A percentile compares a stretch with the other conserved stretches of the same genome.
Evolutionary conservation across 2,329 filamentous ascomycete species (phyloP).

Genomic region (Exophiala lecanii-corni): DNA sequence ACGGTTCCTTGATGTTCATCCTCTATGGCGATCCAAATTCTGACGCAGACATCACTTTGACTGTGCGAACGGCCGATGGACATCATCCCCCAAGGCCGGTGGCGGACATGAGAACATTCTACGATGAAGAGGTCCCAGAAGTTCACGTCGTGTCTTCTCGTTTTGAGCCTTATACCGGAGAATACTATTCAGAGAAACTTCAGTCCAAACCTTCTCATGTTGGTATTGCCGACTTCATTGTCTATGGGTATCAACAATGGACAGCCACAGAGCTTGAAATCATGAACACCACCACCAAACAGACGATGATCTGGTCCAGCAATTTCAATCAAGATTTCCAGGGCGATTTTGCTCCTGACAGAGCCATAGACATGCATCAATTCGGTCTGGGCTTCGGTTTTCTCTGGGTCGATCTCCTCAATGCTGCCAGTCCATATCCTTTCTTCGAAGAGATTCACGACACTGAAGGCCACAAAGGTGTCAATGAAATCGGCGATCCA

Average conservation of each 20-base stretch:
- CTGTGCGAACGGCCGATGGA: conserved; percentile 23
- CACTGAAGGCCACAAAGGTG: conserved; percentile 18
- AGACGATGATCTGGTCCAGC: conserved; percentile 27
- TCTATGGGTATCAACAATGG: conserved; percentile 23
- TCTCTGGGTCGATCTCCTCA: conserved; percentile 23
- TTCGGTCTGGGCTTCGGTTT: conserved; percentile 27
- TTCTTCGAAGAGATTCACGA: conserved; percentile 25
- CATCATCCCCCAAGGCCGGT: conserved; percentile 24
- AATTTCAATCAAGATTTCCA: conserved; percentile 27
- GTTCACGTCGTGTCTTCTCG: conserved; percentile 19
- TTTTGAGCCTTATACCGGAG: conserved; percentile 23
- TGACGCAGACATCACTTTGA: conserved; percentile 18
- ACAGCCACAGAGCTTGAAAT: conserved; percentile 13
- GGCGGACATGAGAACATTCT: conserved; percentile 20
- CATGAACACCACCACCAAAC: conserved; percentile 17
- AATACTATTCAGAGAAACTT: conserved; percentile 18
- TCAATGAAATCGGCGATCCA: conserved; percentile 24
- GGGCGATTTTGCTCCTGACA: conserved; percentile 19
- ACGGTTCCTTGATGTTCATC: conserved; percentile 28
- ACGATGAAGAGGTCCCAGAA: conserved; percentile 16
- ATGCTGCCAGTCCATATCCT: conserved; percentile 19
- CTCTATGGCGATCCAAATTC: conserved; percentile 26
- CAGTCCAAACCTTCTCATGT: conserved; percentile 23
- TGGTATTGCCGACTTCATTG: conserved; percentile 23
- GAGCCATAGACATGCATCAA: conserved; percentile 26